Evolutionary conservation across 768 basidiomycete genomes (phyloP), one percentile per base, ranked within the genome.

Genomic region (Dendrothele bispora): DNA sequence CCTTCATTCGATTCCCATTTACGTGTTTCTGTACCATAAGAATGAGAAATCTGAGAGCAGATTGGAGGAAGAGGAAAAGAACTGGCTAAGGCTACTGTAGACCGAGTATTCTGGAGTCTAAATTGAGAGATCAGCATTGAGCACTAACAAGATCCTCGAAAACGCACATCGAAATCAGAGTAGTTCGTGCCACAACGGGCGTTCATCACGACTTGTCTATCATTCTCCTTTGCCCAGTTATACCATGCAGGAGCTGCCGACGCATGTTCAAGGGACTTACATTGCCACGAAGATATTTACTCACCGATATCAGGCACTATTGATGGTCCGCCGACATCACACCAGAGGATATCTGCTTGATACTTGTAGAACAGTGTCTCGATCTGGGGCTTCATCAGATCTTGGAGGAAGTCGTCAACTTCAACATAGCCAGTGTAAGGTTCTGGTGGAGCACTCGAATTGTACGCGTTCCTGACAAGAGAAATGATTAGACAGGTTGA

Each of bases 1-100:
- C 73, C 75, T 49, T 77, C 75, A 24, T 62, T 76, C 27, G 63
- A 69, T 55, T 77, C 75, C 77, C 75, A 77, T 30, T 59, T 65
- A 29, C 58, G 48, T 8, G 26, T 55, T 3, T 66, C 61, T 11
- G 64, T 62, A 22, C n/a, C n/a, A n/a, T n/a, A 68, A 46, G 11
- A 62, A 61, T 12, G 56, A 58, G 20, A 66, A 72, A 2, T 41
- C 29, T 27, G 18, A 17, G n/a, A 10, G 11, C 24, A 49, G 8
- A 24, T 17, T 26, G n/a, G 17, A 25, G n/a, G 17, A 25, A 21
- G 18, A 21, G 36, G 18, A 18, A 43, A 2, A 22, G 24, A n/a
- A 49, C 48, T 12, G 17, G 43, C 48, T 49, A 15, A 49, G 41
- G 36, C 39, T 35, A 25, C 41, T 49, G 29, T 40, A 43, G 15